Evolutionary conservation across 2,329 filamentous ascomycete genomes (phyloP).

Genomic region (Plectosphaerella sp.): DNA sequence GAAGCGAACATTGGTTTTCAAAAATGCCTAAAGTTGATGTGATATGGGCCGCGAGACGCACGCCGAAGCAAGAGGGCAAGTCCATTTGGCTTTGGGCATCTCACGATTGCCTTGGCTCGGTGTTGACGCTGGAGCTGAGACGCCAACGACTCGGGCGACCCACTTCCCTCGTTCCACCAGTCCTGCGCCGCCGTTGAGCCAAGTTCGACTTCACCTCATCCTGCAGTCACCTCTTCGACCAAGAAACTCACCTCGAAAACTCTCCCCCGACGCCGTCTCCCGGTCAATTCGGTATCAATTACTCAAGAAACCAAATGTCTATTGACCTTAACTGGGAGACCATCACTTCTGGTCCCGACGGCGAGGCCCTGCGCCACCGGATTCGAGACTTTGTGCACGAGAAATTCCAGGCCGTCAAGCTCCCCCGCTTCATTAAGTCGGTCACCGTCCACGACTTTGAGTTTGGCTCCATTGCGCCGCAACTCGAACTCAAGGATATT

Average conservation of each 20-base stretch:
- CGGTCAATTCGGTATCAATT: background rate
- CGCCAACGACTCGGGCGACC: no score
- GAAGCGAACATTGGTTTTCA: no score
- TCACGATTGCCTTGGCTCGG: background rate
- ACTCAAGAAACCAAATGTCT: slow-evolving; percentile 60
- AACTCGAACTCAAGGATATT: slow-evolving; percentile 92
- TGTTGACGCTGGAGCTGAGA: background rate
- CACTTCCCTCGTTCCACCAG: no score
- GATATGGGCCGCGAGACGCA: no score
- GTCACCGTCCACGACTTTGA: slow-evolving; percentile 93
- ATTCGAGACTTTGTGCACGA: slow-evolving; percentile 94
- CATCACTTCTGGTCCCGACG: slow-evolving; percentile 84
- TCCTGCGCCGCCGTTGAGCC: background rate
- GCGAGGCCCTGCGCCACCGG: slow-evolving; percentile 73
- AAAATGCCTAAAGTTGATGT: no score
- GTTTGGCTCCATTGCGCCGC: slow-evolving; percentile 78
- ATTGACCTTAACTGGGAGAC: slow-evolving; percentile 97
- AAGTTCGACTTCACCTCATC: background rate
- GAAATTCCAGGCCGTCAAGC: slow-evolving; percentile 86
- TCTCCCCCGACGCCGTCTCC: background rate
- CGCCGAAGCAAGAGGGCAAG: no score
- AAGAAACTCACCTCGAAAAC: background rate
- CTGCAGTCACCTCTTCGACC: background rate
- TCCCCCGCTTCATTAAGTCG: slow-evolving; percentile 94
- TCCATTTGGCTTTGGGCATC: no score